Base-by-base conservation (phyloP, 164 flowering plant species). In the Saururus chinensis region DNA sequence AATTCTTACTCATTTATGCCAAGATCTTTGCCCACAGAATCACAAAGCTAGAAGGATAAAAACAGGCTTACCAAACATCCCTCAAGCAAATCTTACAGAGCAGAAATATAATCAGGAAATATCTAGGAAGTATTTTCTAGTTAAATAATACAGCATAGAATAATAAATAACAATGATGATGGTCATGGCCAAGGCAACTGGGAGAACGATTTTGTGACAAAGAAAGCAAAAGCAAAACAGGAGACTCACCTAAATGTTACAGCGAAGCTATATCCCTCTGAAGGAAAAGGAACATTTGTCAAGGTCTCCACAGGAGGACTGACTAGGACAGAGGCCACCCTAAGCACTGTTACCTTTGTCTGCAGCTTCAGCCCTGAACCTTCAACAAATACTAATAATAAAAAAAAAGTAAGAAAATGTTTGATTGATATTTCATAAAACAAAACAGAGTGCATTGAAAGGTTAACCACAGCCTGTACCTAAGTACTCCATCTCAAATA, bases 201-300 rank as follows among this genome's bases (percentile, higher is more conserved):
- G 56, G 19, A 71, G 26, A 19, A 40, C 23, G 52, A 26, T 51
- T 24, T 19, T 54, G 13, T 40, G 37, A 12, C 0, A 26, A 19
- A 48, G 3, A 13, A 19, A 21, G 11, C n/a, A 41, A 19, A 21
- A 13, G 19, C 6, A n/a, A 7, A 10, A 19, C n/a, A 45, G 63
- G 22, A 61, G 30, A 55, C 57, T 26, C 63, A 85, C 91, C 95
- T 81, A 72, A 88, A 77, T 64, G 73, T 82, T 60, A 92, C 84
- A 49, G 81, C 53, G 72, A 92, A 88, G 61, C 65, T 67, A 73
- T 85, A 86, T 76, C 95, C 96, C 59, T 76, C 78, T 40, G 74
- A 51, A n/a, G 91, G 91, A 64, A 72, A 74, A 53, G 84, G 91
- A 69, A 79, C 82, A 74, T 92, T 89, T 24, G 96, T 85, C 60